These are phyloP conservation scores for Gnomoniopsis smithogilvyi DNA, from an alignment of 2,329 filamentous ascomycete genomes.

Conservation along the genomic window DNA sequence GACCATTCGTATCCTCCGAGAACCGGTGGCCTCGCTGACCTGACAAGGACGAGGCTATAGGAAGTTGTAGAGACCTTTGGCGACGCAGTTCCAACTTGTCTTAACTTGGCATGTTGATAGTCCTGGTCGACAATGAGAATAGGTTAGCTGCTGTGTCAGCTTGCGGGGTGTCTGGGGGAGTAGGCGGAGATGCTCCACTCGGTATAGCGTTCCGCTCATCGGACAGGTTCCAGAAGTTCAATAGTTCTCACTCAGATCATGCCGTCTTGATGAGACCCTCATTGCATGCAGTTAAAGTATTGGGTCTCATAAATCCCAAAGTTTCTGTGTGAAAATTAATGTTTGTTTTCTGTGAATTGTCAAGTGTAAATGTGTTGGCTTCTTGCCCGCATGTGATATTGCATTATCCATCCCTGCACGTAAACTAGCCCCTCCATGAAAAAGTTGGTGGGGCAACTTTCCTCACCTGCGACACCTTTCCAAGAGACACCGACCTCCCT, in stretches of 20 bases:
- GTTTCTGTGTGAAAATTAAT: no score
- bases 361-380: background rate
- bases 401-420: slow-evolving; percentile 1
- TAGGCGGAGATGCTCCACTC: background rate
- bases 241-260: no score
- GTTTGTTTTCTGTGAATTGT: background rate
- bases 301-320: no score
- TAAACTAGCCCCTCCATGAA: background rate
- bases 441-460: slow-evolving; percentile 10
- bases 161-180: background rate
- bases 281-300: no score
- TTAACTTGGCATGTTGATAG: no score
- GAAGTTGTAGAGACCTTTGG: no score
- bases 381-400: background rate
- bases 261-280: background rate
- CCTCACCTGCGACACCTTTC: background rate
- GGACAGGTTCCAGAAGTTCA: no score
- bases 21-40: no score
- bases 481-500: background rate
- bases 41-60: no score
- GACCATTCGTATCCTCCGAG: no score
- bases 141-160: background rate
- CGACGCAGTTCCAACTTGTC: no score
- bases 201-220: background rate
- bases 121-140: no score